Percentiles rank a stretch among this genome's conserved stretches.
Evolutionary conservation across 177 flowering plant genomes (phyloP).

Genomic region (Vitis hybrid): DNA sequence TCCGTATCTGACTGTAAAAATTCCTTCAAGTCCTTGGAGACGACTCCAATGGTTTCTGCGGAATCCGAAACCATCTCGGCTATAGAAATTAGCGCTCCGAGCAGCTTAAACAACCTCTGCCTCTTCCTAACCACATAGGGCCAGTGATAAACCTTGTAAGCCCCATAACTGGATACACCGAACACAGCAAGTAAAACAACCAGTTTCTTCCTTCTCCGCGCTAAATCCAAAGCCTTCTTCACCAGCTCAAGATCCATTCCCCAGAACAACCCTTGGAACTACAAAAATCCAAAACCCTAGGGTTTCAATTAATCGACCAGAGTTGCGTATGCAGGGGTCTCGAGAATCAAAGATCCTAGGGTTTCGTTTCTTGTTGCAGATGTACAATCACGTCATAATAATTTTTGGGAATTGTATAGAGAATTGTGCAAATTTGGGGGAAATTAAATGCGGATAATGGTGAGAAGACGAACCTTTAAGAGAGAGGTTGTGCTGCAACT

Average conservation of each 20-base stretch:
- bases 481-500: background rate
- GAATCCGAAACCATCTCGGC: constrained; percentile 62
- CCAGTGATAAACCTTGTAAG: constrained; percentile 49
- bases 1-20: constrained; percentile 80
- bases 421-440: background rate
- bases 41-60: constrained; percentile 45
- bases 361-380: background rate
- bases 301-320: background rate
- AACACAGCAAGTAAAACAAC: constrained; percentile 33
- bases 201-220: constrained; percentile 46
- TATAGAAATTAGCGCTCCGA: constrained; percentile 40
- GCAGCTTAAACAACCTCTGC: constrained; percentile 35
- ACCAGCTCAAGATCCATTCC: constrained; percentile 46
- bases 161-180: constrained; percentile 62
- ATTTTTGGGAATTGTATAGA: background rate
- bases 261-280: constrained; percentile 8
- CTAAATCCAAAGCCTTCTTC: constrained; percentile 33
- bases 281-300: constrained; percentile 6
- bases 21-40: constrained; percentile 69
- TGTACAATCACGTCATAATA: background rate
- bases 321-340: background rate
- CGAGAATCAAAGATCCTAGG: constrained; percentile 18
- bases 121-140: constrained; percentile 52
- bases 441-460: background rate
- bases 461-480: background rate